Evolutionary conservation across 1,139 yeast genomes (phyloP), one percentile per base, ranked within the genome.

Genomic region (Debaryomyces fabryi): DNA sequence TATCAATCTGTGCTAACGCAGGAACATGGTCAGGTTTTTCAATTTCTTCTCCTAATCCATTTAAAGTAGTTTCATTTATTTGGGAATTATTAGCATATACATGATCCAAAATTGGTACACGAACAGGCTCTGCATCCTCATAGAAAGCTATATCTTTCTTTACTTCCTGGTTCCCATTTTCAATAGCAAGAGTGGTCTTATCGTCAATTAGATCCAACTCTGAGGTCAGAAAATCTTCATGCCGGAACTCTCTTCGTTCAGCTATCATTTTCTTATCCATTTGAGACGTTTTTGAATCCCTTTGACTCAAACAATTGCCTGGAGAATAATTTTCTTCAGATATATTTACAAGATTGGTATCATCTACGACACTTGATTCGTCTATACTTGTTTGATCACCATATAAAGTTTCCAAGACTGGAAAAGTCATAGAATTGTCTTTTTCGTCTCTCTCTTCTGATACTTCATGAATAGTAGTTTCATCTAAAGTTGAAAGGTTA

Each of bases 311-410:
- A 23, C 4, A 9, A 24, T 4, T 12, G 5, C 4, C 13, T 12
- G 30, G 12, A 27, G n/a, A 5, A 12, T 27, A 10, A 12, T 12
- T n/a, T 27, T 12, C 2, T 2, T 27, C n/a, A 10, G 12, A 6
- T 27, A 4, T n/a, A 9, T 27, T 12, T 33, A 39, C 27, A 15
- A 13, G 36, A 3, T 21, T 10, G 4, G 16, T 23, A 20, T 20
- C 24, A 33, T 34, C 35, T 42, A 39, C 39, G 8, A 47, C n/a
- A 27, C 2, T 49, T n/a, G 51, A 39, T 24, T 49, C 27, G 24
- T 21, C n/a, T 7, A 35, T 20, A 21, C 6, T 4, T 7, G 25
- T 12, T 21, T 23, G 13, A 3, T 20, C 39, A 20, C 3, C 39
- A n/a, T 35, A 24, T 8, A 35, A 6, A 8, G 10, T 6, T 6